Base-by-base conservation (phyloP, 2,329 filamentous ascomycete species). In the Coniochaeta sp. region DNA sequence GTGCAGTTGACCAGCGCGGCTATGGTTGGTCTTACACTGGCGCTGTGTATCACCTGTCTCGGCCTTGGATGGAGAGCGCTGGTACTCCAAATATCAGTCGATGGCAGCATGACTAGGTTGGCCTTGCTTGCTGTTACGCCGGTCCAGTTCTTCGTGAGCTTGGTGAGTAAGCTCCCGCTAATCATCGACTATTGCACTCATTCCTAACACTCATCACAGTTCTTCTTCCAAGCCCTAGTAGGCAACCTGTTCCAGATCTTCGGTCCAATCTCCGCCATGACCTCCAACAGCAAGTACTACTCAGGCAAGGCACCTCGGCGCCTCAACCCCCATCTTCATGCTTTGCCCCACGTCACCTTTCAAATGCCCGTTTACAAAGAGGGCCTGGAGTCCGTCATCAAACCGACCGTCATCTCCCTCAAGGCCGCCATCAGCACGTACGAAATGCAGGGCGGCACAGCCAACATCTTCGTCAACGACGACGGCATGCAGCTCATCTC, bases 401-500 rank as follows among this genome's bases (percentile, higher is more conserved):
- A 71, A 42, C 79, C 79, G 0, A 82, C 79, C 0, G 72, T 82
- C 40, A 69, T 73, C 18, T 81, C 76, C 3, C 64, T 82, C 30
- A 80, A 79, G 60, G 72, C 73, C 13, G 79, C 78, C 16, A 81
- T 82, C 54, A 77, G 77, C 31, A 78, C 78, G 12, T 83, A 82
- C 56, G 79, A 82, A 56, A 65, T 78, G 57, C 76, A 79, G 61
- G 83, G 83, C n/a, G 83, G 83, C 7, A 78, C 81, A 1, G 83
- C 83, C 24, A 85, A 80, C 59, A 83, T 87, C 55, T 85, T 85
- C 59, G 67, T 86, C 62, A 86, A 86, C 56, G 83, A 87, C 52
- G 83, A 87, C 56, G 83, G 83, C 52, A 81, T 86, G 76, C 82
- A 85, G 62, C 65, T 83, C 30, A 70, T 86, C 14, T 66, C 74